phyloP scores from a whole-genome alignment of 129 eudicot genomes.

The Calendula officinalis region DNA sequence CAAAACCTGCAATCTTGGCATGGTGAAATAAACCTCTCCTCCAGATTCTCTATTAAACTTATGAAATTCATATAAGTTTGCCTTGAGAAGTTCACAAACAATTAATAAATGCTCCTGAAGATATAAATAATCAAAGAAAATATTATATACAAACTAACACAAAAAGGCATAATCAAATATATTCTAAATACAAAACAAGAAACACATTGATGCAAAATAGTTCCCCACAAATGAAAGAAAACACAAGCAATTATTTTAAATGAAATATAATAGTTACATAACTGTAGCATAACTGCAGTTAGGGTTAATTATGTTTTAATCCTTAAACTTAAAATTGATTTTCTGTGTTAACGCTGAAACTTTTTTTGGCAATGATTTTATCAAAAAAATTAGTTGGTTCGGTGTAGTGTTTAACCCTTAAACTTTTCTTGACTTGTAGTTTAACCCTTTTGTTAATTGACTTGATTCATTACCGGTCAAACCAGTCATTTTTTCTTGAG shows the following conservation, averaged over 20 bases:
- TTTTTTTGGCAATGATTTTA: too few species aligned
- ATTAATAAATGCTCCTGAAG: constrained; percentile 93
- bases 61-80: constrained; percentile 93
- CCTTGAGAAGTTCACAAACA: constrained; percentile 96
- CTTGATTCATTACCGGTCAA: too few species aligned
- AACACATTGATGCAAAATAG: not conserved
- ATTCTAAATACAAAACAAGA: constrained; percentile 7
- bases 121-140: constrained; percentile 22
- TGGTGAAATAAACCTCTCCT: constrained; percentile 98
- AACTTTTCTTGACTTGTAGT: too few species aligned
- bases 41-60: constrained; percentile 98
- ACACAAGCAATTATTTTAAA: constrained; percentile 2
- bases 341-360: too few species aligned
- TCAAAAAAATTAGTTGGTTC: too few species aligned
- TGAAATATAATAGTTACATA: not conserved
- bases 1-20: constrained; percentile 98
- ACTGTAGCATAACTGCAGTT: not conserved
- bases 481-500: too few species aligned
- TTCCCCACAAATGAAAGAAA: constrained; percentile 5
- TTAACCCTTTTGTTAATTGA: too few species aligned
- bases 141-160: constrained; percentile 23
- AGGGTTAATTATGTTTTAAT: too few species aligned
- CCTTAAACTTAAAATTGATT: too few species aligned
- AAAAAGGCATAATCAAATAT: constrained; percentile 9
- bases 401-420: too few species aligned